Evolutionary conservation across 2,329 filamentous ascomycete genomes (phyloP).

Genomic region (Penicillium decumbens): DNA sequence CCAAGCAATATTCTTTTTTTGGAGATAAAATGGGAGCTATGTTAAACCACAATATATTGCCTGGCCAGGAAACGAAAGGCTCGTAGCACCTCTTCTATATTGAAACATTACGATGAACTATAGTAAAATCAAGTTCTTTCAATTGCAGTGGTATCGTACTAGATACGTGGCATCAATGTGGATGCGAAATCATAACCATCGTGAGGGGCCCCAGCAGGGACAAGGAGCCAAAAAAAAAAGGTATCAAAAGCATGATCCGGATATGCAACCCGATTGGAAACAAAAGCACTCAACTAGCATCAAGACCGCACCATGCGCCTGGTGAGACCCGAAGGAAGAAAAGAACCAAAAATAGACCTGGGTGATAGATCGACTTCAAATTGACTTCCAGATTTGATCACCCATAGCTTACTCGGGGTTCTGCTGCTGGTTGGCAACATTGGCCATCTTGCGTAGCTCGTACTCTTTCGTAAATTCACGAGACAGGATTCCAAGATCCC

Average conservation of each 20-base stretch:
- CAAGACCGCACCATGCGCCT: constrained; percentile 23
- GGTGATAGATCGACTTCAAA: neutral
- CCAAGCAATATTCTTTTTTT: neutral
- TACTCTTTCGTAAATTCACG: constrained; percentile 90
- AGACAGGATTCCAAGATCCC: constrained; percentile 71
- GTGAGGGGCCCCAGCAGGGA: constrained; percentile 2
- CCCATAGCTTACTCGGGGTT: constrained; percentile 20
- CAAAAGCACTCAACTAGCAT: neutral
- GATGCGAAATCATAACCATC: constrained; percentile 9
- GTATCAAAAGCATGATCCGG: neutral
- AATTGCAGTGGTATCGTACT: constrained; percentile 1
- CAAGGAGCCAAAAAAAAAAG: constrained; percentile 2
- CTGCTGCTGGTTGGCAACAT: constrained; percentile 53
- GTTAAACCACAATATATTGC: neutral
- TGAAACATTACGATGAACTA: neutral
- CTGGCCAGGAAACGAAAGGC: neutral
- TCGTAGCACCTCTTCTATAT: neutral
- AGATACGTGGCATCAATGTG: constrained; percentile 1
- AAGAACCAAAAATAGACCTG: neutral
- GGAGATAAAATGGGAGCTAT: too few species aligned
- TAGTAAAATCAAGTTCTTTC: neutral
- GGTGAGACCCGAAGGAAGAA: constrained; percentile 7
- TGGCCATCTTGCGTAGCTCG: constrained; percentile 80
- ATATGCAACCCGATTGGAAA: neutral
- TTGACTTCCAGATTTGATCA: neutral